Base-by-base conservation (phyloP, 352 stramenopile genomes). In the Pythium aquatile region DNA sequence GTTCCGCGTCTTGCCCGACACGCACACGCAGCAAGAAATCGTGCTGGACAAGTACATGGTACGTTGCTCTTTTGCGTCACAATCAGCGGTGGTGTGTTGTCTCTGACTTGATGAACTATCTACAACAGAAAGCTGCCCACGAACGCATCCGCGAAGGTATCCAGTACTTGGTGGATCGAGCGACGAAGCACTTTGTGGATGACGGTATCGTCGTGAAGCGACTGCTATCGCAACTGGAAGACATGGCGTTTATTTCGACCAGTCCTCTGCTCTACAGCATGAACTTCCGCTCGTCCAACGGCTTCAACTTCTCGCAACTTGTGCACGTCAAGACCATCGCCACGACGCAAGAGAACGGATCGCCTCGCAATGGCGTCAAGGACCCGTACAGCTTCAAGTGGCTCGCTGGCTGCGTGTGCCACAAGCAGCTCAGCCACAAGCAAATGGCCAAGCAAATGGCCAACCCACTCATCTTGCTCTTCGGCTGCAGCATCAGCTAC, bases 341-440 rank as follows among this genome's bases (percentile, higher is more conserved):
- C 28, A 81, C 73, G 17, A 57, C 67, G 2, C 40, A 69, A 17
- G 75, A 40, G 2, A 59, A 28, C 1, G 37, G n/a, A 16, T 55
- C 49, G 14, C 40, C 51, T 11, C 30, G 91, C 20, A 88, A 94
- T 64, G 66, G 74, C 14, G 97, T 91, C 58, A 58, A 87, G 90
- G 77, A 70, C 13, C 85, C 85, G 4, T 85, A 93, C 42, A 88
- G 97, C 53, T 98, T 96, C 74, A 94, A 92, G 37, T 98, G 98
- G 76, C 77, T 99, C 2, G 96, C 96, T 58, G 97, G 97, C 30
- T 85, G 98, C 40, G 77, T 99, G 0, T 99, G 98, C 62, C 81
- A 90, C 47, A 99, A 99, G 69, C 97, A 98, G 58, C 81, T 99
- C 26, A 97, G 84, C 39, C 96, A 99, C 80, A 99, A 99, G 70